These are phyloP conservation scores for Cymbopogon citratus DNA, from an alignment of 176 grass and related monocot species.

Conservation along the genomic window DNA sequence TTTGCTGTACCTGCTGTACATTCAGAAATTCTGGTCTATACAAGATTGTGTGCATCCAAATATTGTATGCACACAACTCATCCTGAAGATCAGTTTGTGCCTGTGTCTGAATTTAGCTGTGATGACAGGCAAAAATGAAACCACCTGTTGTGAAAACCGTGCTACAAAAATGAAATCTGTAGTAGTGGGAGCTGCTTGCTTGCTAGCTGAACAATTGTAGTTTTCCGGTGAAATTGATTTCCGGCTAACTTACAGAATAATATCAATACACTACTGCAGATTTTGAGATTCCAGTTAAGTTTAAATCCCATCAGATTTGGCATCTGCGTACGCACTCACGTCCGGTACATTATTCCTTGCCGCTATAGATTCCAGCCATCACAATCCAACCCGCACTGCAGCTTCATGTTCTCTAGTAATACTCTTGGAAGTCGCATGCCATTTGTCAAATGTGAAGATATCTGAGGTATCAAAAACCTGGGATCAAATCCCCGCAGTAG, in stretches of 20 bases:
- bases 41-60: background rate
- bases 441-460: background rate
- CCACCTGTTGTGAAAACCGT: background rate
- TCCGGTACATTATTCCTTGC: background rate
- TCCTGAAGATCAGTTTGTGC: background rate
- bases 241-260: background rate
- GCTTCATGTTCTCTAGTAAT: background rate
- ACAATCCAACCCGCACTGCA: background rate
- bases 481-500: background rate
- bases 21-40: background rate
- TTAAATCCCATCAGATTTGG: constrained; percentile 2
- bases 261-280: background rate
- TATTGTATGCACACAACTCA: background rate
- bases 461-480: background rate
- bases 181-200: background rate
- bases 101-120: background rate
- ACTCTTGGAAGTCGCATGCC: background rate
- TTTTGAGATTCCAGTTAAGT: background rate
- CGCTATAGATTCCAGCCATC: background rate
- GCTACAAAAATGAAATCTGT: background rate
- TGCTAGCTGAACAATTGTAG: background rate
- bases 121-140: background rate
- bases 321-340: background rate
- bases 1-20: background rate
- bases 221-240: background rate